These are phyloP conservation scores for Torulaspora maleeae DNA, from an alignment of 805 yeast genomes.

Conservation along the genomic window DNA sequence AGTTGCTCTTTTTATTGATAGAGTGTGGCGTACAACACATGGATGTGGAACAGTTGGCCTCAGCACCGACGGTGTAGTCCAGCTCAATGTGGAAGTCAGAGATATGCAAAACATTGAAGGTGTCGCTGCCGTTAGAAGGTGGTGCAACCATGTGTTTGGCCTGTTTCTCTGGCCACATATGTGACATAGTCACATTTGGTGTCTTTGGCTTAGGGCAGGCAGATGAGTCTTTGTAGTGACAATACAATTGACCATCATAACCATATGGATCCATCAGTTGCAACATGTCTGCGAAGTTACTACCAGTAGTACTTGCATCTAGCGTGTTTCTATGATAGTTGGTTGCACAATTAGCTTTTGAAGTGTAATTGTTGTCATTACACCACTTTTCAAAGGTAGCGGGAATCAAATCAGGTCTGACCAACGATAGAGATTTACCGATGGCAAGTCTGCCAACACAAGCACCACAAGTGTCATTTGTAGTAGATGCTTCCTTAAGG, in stretches of 20 bases:
- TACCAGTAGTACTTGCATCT: constrained; percentile 36
- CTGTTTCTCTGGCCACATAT: constrained; percentile 45
- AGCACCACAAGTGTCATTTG: constrained; percentile 31
- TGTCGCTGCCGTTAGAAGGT: constrained; percentile 42
- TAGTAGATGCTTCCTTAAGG: constrained; percentile 7
- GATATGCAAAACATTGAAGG: constrained; percentile 57
- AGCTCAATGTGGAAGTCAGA: constrained; percentile 63
- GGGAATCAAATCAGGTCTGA: constrained; percentile 42
- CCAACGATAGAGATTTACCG: constrained; percentile 38
- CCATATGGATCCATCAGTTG: constrained; percentile 49
- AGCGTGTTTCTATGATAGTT: constrained; percentile 40
- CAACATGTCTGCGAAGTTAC: constrained; percentile 49
- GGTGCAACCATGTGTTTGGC: constrained; percentile 42
- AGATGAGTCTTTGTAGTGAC: constrained; percentile 46
- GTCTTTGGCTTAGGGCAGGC: constrained; percentile 53
- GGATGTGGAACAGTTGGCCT: constrained; percentile 50
- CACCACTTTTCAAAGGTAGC: constrained; percentile 44
- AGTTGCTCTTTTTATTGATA: constrained; percentile 37
- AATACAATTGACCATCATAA: constrained; percentile 56
- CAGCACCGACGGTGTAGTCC: constrained; percentile 50
- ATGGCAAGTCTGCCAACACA: constrained; percentile 37
- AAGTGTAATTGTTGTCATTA: constrained; percentile 29
- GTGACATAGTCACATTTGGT: constrained; percentile 44
- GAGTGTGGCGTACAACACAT: constrained; percentile 61
- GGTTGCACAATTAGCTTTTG: constrained; percentile 30